Base-by-base conservation (phyloP, 345 rosid genomes). In the Combretum micranthum region DNA sequence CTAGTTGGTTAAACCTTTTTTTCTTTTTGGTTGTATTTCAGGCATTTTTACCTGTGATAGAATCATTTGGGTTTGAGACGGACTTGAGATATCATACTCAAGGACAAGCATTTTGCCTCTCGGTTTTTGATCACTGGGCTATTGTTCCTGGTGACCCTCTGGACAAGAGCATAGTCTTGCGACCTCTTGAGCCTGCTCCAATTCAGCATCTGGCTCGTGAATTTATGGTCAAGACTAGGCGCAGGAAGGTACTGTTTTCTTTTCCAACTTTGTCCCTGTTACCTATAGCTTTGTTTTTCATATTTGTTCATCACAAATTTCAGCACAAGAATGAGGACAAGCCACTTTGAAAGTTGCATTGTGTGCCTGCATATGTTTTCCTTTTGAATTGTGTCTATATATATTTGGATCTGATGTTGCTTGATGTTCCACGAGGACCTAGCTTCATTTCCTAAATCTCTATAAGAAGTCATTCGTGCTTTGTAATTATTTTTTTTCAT, bases 131-230 rank as follows among this genome's bases (percentile, higher is more conserved):
- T 72, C 96, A 88, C 60, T 86, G 94, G 96, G 91, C 88, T 46
- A 88, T 86, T 32, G 96, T 88, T 49, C 94, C 96, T 42, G 94
- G 96, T 53, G 96, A 88, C 53, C 96, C 96, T 55, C 96, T 88
- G n/a, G 94, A 88, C 80, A 88, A 88, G 75, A 66, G 83, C 79
- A 88, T 88, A 56, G 84, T 78, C 44, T 50, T 86, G 68, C 78
- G 94, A 53, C 96, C 95, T 46, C 96, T 88, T 60, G 94, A 88
- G 57, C 95, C 95, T 1, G 95, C 94, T 1, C 96, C 91, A 44
- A 80, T 88, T 63, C 95, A 88, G 72, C 96, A 88, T 57, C 87
- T 86, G 55, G 96, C 96, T 8, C 96, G 91, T 51, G 96, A 72
- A 72, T 85, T 85, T 66, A 85, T 85, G 92, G 92, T 85, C 52